Evolutionary conservation across 2,329 filamentous ascomycete genomes (phyloP).

Genomic region (Fusarium pininemorale): DNA sequence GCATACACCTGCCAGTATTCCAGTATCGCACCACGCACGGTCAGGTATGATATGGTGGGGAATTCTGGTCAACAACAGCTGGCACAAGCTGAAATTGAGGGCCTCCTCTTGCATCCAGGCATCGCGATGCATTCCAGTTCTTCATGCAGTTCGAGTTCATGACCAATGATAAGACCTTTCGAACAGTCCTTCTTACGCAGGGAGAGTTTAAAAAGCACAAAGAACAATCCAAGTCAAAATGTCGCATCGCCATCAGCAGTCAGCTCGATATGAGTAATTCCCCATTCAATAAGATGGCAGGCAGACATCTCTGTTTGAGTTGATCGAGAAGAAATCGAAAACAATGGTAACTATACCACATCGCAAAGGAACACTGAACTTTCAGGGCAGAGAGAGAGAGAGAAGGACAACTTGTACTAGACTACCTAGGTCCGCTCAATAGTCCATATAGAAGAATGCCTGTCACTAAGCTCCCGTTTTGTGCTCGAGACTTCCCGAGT

Average conservation of each 20-base stretch:
- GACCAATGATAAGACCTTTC: slow-evolving; percentile 13
- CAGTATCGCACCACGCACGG: slow-evolving; percentile 5
- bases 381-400: not conserved
- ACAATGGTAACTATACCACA: slow-evolving; percentile 6
- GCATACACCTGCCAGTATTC: slow-evolving; percentile 30
- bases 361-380: not conserved
- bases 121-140: slow-evolving; percentile 44
- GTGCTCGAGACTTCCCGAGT: slow-evolving; percentile 15
- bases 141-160: slow-evolving; percentile 3
- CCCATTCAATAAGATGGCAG: not conserved
- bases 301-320: not conserved
- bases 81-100: slow-evolving; percentile 18
- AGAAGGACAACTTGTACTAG: not conserved
- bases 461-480: not conserved
- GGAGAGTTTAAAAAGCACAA: slow-evolving; percentile 14
- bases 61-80: slow-evolving; percentile 24
- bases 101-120: slow-evolving; percentile 15
- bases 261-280: not conserved
- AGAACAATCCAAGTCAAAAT: not conserved
- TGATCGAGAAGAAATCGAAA: not conserved
- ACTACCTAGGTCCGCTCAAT: not conserved
- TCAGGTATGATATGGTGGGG: slow-evolving; percentile 27
- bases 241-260: not conserved
- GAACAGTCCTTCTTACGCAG: slow-evolving; percentile 14
- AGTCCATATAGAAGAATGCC: not conserved